Evolutionary conservation across 2,329 filamentous ascomycete species (phyloP).

Genomic region (Fusarium austroafricanum): DNA sequence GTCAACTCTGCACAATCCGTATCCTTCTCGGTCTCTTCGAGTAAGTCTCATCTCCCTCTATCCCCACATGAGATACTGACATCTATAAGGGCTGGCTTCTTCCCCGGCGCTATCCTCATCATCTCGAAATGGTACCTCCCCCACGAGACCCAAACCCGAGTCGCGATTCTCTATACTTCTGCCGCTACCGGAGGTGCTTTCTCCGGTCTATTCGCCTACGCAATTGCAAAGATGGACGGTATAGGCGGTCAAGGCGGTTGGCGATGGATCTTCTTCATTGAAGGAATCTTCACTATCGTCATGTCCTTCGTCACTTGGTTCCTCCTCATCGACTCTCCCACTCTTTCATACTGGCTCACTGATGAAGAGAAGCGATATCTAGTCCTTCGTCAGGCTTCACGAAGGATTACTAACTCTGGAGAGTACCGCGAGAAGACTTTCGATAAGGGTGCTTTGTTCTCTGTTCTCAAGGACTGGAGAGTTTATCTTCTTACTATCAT

Average conservation of each 20-base stretch:
- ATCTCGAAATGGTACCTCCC: conserved; percentile 49
- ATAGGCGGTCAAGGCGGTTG: conserved; percentile 30
- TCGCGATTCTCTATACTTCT: conserved; percentile 48
- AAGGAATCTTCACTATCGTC: conserved; percentile 48
- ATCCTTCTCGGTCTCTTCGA: conserved; percentile 30
- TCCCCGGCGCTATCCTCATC: conserved; percentile 47
- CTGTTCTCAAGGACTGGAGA: conserved; percentile 47
- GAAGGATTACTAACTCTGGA: conserved; percentile 19
- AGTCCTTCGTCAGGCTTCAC: conserved; percentile 22
- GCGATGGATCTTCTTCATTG: conserved; percentile 46
- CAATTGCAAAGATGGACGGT: conserved; percentile 38
- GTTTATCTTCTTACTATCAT: conserved; percentile 54
- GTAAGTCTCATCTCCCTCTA: neutral
- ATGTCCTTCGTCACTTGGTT: conserved; percentile 60
- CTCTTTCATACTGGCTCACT: conserved; percentile 31
- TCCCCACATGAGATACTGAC: rapidly evolving
- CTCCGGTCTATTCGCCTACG: conserved; percentile 40
- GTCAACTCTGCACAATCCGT: conserved; percentile 19
- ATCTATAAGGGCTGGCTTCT: conserved; percentile 43
- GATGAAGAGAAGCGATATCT: conserved; percentile 39
- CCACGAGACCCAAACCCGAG: conserved; percentile 44
- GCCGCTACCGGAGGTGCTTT: conserved; percentile 41
- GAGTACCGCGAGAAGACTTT: conserved; percentile 30
- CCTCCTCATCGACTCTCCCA: conserved; percentile 52
- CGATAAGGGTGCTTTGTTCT: conserved; percentile 17